Conservation (phyloP, 306 rosid genomes). For the Cyamopsis tetragonoloba region DNA sequence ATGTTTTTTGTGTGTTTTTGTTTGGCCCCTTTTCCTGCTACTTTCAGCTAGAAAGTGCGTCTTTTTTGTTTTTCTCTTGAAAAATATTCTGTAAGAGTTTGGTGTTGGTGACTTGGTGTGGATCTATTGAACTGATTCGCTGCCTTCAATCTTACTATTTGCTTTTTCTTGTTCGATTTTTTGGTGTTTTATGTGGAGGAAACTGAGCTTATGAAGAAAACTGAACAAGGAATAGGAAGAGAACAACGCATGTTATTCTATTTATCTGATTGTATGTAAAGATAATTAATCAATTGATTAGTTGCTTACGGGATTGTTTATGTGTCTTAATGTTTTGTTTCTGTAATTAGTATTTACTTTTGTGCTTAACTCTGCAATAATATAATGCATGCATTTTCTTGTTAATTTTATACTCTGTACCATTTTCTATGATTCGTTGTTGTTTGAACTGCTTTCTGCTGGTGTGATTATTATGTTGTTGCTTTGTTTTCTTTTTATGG, state of each 20-base stretch:
- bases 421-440: not conserved
- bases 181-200: slow-evolving; percentile 5
- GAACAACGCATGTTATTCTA: slow-evolving; percentile 9
- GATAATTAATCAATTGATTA: not conserved
- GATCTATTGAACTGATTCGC: slow-evolving; percentile 25
- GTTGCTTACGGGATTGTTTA: not conserved
- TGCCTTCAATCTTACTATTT: not conserved
- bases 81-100: not conserved
- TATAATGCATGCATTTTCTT: not conserved
- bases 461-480: slow-evolving; percentile 8
- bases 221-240: not conserved
- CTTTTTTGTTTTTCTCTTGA: not conserved
- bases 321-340: not conserved
- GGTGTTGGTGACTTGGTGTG: not conserved
- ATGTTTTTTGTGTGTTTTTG: not conserved
- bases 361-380: not conserved
- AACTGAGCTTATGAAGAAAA: not conserved
- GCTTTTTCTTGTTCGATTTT: not conserved
- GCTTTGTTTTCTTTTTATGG: not conserved
- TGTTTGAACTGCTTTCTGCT: not conserved
- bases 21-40: not conserved
- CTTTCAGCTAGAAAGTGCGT: slow-evolving; percentile 3
- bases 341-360: not conserved
- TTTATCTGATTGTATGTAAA: not conserved
- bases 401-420: not conserved